A percentile compares a stretch with the other conserved stretches of the same genome.
Evolutionary conservation across 495 filamentous ascomycete genomes (phyloP).

Genomic region (Schizothecium vesticola): DNA sequence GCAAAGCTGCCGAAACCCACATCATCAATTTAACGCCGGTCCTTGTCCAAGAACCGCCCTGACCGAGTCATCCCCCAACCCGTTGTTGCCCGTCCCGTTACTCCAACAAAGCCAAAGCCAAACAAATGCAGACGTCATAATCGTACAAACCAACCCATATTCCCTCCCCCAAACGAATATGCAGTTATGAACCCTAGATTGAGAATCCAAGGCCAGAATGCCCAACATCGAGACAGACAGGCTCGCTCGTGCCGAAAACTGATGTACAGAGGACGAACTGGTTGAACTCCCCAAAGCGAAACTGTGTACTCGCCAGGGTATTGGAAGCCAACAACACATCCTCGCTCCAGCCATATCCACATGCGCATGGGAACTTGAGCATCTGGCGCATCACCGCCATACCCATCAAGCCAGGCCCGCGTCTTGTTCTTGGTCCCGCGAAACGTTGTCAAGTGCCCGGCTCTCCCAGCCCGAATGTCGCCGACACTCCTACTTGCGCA

Average conservation of each 20-base stretch:
- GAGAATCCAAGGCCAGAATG: background rate
- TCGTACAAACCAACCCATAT: background rate
- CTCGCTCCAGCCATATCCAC: background rate
- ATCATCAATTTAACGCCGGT: background rate
- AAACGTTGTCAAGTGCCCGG: background rate
- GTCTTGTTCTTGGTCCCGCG: background rate
- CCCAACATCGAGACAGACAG: background rate
- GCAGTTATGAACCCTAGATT: background rate
- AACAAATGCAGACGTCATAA: background rate
- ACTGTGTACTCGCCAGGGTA: background rate
- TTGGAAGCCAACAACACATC: background rate
- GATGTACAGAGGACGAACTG: background rate
- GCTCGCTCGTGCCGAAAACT: background rate
- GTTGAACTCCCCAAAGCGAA: background rate
- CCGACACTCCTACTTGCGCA: slow-evolving; percentile 32
- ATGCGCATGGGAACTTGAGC: background rate
- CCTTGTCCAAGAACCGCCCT: background rate
- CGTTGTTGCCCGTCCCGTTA: background rate
- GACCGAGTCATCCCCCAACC: background rate
- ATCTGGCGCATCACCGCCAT: background rate
- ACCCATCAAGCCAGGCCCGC: background rate
- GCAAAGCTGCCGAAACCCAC: background rate
- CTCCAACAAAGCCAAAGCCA: background rate
- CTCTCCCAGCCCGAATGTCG: background rate
- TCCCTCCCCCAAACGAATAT: background rate